Conservation (phyloP, 2,329 filamentous ascomycete species). For the Penicillium sp. region DNA sequence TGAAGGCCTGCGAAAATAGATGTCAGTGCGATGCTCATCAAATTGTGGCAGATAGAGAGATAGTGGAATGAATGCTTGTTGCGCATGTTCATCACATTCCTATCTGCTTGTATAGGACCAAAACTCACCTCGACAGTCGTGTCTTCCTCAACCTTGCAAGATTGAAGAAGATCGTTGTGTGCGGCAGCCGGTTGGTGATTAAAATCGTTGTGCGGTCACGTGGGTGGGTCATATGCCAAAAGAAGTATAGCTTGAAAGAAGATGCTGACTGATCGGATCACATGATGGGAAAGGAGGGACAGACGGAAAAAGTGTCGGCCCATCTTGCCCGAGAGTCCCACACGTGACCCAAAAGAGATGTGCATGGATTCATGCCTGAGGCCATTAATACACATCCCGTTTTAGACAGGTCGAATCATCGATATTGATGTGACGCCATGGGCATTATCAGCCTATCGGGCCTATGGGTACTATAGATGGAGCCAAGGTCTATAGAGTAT, state of each 20-base stretch:
- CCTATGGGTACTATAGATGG: neutral
- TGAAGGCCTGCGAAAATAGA: slow-evolving; percentile 39
- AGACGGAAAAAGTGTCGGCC: neutral
- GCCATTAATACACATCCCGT: neutral
- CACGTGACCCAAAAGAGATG: neutral
- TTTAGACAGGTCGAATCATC: slow-evolving; percentile 6
- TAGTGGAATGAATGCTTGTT: neutral
- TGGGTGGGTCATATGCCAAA: slow-evolving; percentile 12
- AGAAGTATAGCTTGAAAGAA: neutral
- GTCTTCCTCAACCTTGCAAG: slow-evolving; percentile 59
- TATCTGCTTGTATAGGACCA: neutral
- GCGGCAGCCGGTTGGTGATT: slow-evolving; percentile 29
- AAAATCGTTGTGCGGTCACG: slow-evolving; percentile 45
- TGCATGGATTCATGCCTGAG: neutral
- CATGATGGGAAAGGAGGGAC: neutral
- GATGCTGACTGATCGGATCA: neutral
- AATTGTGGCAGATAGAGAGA: neutral
- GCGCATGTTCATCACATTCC: slow-evolving; percentile 7
- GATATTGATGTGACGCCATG: slow-evolving; percentile 5
- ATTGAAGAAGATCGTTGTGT: slow-evolving; percentile 25
- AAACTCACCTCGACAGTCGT: slow-evolving; percentile 57
- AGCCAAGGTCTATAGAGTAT: slow-evolving; percentile 5
- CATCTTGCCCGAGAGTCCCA: neutral
- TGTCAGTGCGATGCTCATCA: slow-evolving; percentile 18
- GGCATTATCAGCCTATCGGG: slow-evolving; percentile 2